These are phyloP conservation scores for Thermothelomyces thermophilus DNA, from an alignment of 2,329 filamentous ascomycete species.

Conservation along the genomic window DNA sequence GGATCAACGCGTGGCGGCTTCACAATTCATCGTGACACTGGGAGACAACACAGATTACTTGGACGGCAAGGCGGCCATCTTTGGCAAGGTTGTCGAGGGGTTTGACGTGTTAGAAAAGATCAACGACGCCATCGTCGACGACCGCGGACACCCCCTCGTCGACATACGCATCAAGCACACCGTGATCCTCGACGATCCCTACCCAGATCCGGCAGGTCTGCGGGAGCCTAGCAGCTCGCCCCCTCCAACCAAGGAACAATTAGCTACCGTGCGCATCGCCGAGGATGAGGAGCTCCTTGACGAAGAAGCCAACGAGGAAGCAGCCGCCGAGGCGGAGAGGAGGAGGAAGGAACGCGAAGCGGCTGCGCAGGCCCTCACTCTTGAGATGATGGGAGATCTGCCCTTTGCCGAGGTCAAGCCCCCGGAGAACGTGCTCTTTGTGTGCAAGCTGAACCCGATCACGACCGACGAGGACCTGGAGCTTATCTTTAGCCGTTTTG, in stretches of 20 bases:
- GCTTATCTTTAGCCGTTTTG: slow-evolving; percentile 94
- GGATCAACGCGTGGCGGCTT: slow-evolving; percentile 75
- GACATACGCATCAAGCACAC: slow-evolving; percentile 95
- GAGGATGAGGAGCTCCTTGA: slow-evolving; percentile 75
- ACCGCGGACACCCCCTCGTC: slow-evolving; percentile 78
- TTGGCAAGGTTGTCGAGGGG: slow-evolving; percentile 91
- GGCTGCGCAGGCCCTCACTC: slow-evolving; percentile 83
- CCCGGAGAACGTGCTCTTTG: slow-evolving; percentile 93
- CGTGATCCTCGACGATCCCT: slow-evolving; percentile 86
- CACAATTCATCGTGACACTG: slow-evolving; percentile 90
- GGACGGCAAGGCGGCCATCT: slow-evolving; percentile 90
- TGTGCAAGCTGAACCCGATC: slow-evolving; percentile 97
- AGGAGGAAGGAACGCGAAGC: slow-evolving; percentile 82
- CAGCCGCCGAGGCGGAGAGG: slow-evolving; percentile 60
- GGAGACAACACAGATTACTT: slow-evolving; percentile 85
- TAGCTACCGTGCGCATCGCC: slow-evolving; percentile 85
- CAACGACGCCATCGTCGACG: slow-evolving; percentile 81
- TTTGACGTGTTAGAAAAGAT: slow-evolving; percentile 93
- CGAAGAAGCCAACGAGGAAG: slow-evolving; percentile 64
- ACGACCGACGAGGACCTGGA: slow-evolving; percentile 92
- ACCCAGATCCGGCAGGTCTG: slow-evolving; percentile 70
- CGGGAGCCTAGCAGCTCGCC: slow-evolving; percentile 74
- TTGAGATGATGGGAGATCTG: slow-evolving; percentile 96
- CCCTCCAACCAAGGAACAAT: slow-evolving; percentile 72
- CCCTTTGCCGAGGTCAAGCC: slow-evolving; percentile 97